Evolutionary conservation across 2,329 filamentous ascomycete genomes (phyloP).

Genomic region (Pestalotiopsis fici): DNA sequence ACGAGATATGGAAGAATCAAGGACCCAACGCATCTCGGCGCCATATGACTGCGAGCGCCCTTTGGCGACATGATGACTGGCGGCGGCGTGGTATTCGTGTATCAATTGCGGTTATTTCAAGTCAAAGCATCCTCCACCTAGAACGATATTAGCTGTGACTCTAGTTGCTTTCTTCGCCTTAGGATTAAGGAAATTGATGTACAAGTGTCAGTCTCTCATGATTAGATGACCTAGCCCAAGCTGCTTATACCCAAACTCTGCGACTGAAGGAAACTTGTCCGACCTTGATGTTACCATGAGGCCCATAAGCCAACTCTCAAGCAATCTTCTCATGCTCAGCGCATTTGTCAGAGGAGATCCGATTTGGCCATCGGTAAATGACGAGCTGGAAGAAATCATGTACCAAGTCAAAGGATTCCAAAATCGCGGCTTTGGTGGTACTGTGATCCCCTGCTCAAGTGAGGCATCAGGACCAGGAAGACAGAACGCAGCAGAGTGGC

Average conservation of each 20-base stretch:
- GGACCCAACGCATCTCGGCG: background rate
- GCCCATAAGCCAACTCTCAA: constrained; percentile 23
- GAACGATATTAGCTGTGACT: no score
- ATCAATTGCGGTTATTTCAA: no score
- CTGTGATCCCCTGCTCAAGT: constrained; percentile 57
- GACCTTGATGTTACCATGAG: constrained; percentile 25
- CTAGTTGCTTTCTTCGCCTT: no score
- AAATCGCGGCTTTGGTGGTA: constrained; percentile 55
- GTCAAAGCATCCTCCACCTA: no score
- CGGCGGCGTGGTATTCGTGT: no score
- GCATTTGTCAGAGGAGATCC: constrained; percentile 43
- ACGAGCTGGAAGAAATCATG: constrained; percentile 67
- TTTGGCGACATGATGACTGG: no score
- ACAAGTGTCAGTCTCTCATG: no score
- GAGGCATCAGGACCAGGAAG: constrained; percentile 55
- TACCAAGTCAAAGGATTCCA: constrained; percentile 58
- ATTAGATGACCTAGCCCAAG: no score
- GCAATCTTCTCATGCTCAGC: constrained; percentile 38
- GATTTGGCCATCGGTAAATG: constrained; percentile 61
- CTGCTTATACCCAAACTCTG: no score
- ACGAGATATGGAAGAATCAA: background rate
- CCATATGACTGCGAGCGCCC: no score
- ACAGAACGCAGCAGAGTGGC: constrained; percentile 62
- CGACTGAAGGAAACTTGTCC: background rate
- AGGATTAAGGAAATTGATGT: no score